These are phyloP conservation scores for Zhuliangozyma blackwelliae DNA, from an alignment of 1,139 yeast species.

Conservation along the genomic window DNA sequence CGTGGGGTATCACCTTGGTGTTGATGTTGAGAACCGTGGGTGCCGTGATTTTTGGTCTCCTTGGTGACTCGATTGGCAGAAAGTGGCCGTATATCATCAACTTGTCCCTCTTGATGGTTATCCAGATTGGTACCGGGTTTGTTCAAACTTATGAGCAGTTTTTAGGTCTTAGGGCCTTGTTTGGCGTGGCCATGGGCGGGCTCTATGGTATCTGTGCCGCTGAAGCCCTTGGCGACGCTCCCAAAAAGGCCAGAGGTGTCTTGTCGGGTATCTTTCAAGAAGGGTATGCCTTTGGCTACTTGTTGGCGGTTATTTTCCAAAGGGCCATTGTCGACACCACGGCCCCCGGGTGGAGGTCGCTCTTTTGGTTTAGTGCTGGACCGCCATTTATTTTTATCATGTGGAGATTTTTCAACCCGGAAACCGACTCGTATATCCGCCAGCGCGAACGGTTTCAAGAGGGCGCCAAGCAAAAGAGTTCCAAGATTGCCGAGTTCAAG, in stretches of 20 bases:
- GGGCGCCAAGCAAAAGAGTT: conserved; percentile 11
- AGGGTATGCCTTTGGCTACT: conserved; percentile 43
- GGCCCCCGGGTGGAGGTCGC: conserved; percentile 32
- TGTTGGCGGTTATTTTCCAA: conserved; percentile 39
- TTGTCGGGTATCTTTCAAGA: conserved; percentile 37
- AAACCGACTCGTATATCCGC: conserved; percentile 32
- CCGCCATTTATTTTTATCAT: conserved; percentile 34
- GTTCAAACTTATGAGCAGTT: conserved; percentile 34
- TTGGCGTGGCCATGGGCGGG: conserved; percentile 45
- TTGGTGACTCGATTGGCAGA: conserved; percentile 36
- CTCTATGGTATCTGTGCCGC: conserved; percentile 37
- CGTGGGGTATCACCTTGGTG: conserved; percentile 45
- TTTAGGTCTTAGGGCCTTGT: conserved; percentile 37
- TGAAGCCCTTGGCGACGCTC: conserved; percentile 37
- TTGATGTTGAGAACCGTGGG: conserved; percentile 44
- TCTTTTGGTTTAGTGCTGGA: conserved; percentile 43
- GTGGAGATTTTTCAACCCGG: conserved; percentile 35
- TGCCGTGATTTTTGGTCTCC: conserved; percentile 33
- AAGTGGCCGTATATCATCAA: conserved; percentile 36
- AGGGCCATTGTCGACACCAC: conserved; percentile 35
- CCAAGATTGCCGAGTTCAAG: conserved; percentile 11
- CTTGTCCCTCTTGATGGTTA: conserved; percentile 25
- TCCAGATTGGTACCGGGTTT: conserved; percentile 41
- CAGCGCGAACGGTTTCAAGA: conserved; percentile 19
- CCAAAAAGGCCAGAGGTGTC: conserved; percentile 35